A percentile compares a stretch with the other conserved stretches of the same genome.
Evolutionary conservation across 306 rosid species (phyloP).

Genomic region (Sesbania bispinosa): DNA sequence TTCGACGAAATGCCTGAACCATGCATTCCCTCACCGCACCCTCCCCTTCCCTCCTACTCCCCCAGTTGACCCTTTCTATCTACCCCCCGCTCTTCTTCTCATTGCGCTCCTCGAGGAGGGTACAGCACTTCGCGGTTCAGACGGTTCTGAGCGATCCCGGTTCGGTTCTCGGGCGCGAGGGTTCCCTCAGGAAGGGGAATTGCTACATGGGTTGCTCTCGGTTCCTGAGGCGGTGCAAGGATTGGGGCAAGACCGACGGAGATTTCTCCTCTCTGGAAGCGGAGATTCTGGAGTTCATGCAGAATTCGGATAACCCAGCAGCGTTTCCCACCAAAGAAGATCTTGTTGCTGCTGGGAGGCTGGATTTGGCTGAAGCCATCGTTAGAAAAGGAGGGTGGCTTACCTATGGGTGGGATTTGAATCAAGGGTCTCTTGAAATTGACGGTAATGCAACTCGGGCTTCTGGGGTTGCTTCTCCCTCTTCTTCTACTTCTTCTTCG

Average conservation of each 20-base stretch:
- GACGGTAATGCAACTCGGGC: constrained; percentile 19
- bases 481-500: constrained; percentile 18
- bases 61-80: constrained; percentile 2
- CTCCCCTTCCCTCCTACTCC: not conserved
- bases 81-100: constrained; percentile 22
- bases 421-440: constrained; percentile 23
- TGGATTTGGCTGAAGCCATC: constrained; percentile 75
- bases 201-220: constrained; percentile 32
- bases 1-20: constrained; percentile 92
- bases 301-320: constrained; percentile 50
- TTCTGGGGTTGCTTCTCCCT: constrained; percentile 29
- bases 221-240: constrained; percentile 50
- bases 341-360: constrained; percentile 69
- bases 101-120: not conserved
- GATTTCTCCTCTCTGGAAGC: constrained; percentile 55
- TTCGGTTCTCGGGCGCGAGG: constrained; percentile 3
- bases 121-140: not conserved
- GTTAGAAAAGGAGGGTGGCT: constrained; percentile 80
- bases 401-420: constrained; percentile 76
- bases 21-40: constrained; percentile 50
- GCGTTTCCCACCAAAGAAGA: constrained; percentile 74
- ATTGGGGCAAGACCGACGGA: constrained; percentile 43
- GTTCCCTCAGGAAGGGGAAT: not conserved
- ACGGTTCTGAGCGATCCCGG: not conserved
- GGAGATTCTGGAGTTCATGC: constrained; percentile 86